Conservation (phyloP, 345 rosid genomes). For the Salix udensis region DNA sequence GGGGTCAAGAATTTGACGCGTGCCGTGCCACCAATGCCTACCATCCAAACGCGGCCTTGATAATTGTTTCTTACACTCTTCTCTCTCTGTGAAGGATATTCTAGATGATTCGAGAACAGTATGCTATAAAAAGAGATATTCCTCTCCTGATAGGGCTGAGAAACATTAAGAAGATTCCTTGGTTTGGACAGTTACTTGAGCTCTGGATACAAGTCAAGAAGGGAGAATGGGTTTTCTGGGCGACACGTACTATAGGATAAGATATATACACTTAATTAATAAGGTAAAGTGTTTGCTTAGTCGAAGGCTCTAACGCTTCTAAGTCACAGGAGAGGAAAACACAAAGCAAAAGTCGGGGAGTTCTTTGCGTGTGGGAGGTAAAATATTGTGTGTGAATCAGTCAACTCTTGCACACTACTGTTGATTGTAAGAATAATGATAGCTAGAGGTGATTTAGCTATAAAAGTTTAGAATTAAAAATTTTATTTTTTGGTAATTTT, state of each 20-base stretch:
- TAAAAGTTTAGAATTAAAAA: no score
- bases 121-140: no score
- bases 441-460: rapidly evolving
- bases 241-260: not conserved
- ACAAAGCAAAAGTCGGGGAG: not conserved
- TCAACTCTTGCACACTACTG: not conserved
- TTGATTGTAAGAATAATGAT: no score
- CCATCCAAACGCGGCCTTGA: slow-evolving; percentile 8
- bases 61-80: not conserved
- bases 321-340: not conserved
- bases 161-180: not conserved
- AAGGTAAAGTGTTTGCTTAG: not conserved
- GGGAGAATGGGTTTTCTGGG: not conserved
- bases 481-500: no score
- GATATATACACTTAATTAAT: no score
- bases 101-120: not conserved
- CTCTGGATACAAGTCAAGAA: not conserved
- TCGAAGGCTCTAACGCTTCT: not conserved
- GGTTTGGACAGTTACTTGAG: not conserved
- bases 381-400: not conserved
- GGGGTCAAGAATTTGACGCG: not conserved
- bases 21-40: slow-evolving; percentile 7
- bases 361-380: slow-evolving; percentile 30
- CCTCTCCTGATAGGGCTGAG: not conserved
- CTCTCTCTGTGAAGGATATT: not conserved